Percentiles rank a stretch among this genome's conserved stretches.
Conservation (phyloP, 2,329 filamentous ascomycete genomes). For the Escovopsis weberi region DNA sequence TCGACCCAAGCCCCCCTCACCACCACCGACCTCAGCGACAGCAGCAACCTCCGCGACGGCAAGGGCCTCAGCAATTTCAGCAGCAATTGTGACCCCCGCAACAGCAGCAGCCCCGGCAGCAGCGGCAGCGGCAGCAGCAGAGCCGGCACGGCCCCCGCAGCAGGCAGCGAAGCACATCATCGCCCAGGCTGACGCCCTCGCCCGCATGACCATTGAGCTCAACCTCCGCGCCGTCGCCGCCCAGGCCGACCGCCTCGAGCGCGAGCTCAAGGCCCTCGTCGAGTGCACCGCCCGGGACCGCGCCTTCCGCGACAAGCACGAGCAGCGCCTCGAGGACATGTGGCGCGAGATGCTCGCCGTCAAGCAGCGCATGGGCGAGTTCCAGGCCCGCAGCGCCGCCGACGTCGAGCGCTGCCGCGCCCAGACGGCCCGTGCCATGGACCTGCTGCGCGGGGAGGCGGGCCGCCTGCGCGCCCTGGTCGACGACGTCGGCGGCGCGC, state of each 20-base stretch:
- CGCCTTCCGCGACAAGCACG: constrained; percentile 15
- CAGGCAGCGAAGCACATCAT: constrained; percentile 4
- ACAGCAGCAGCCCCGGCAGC: too few relatives aligned
- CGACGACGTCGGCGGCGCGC: constrained; percentile 9
- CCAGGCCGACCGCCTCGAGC: constrained; percentile 17
- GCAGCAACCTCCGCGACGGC: not conserved
- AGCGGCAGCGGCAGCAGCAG: not conserved
- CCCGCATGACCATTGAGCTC: constrained; percentile 23
- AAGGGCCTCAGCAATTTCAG: not conserved
- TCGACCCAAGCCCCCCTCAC: not conserved
- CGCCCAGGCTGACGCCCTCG: constrained; percentile 18
- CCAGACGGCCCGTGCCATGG: constrained; percentile 8
- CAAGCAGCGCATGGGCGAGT: constrained; percentile 12
- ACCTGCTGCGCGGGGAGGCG: constrained; percentile 12
- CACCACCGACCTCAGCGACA: not conserved
- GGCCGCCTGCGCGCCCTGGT: constrained; percentile 11
- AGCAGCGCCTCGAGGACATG: constrained; percentile 15
- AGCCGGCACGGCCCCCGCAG: not conserved
- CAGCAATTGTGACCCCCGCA: not conserved
- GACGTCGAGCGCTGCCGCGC: constrained; percentile 8
- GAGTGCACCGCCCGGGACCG: constrained; percentile 13
- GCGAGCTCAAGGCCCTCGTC: constrained; percentile 15
- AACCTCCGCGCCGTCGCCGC: constrained; percentile 16
- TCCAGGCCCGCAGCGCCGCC: constrained; percentile 1
- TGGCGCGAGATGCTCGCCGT: constrained; percentile 18